Conservation (phyloP, 768 basidiomycete species). For the Neoboletus magnificus region DNA sequence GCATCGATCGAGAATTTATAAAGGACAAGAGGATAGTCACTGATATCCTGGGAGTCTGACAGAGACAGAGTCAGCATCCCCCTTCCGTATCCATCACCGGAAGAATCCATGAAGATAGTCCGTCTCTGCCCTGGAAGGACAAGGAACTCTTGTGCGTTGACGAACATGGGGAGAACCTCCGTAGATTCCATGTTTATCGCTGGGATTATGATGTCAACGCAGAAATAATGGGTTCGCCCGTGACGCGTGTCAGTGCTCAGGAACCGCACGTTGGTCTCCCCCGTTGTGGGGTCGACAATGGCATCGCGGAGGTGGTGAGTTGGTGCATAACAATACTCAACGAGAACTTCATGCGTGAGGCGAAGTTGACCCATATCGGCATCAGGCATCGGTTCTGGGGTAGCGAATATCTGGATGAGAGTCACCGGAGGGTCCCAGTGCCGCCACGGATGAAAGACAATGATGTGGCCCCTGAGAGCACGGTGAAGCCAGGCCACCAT, state of each 20-base stretch:
- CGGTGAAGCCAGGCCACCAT: slow-evolving; percentile 10
- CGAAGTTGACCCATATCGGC: slow-evolving; percentile 1
- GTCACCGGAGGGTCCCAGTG: slow-evolving; percentile 2
- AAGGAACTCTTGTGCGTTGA: slow-evolving; percentile 13
- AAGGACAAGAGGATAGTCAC: neutral
- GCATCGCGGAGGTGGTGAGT: slow-evolving; percentile 10
- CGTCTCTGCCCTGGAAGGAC: slow-evolving; percentile 11
- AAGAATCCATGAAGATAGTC: slow-evolving; percentile 7
- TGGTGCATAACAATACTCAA: slow-evolving; percentile 2
- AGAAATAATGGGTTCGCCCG: slow-evolving; percentile 9
- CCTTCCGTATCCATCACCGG: slow-evolving; percentile 15
- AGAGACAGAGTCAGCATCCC: slow-evolving; percentile 12
- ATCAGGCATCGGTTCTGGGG: slow-evolving; percentile 3
- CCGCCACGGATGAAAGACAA: slow-evolving; percentile 16
- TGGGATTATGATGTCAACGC: slow-evolving; percentile 16
- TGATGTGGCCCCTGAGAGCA: slow-evolving; percentile 11
- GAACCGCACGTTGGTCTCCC: slow-evolving; percentile 13
- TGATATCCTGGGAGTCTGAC: neutral
- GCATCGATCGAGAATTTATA: slow-evolving; percentile 22
- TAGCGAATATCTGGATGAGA: slow-evolving; percentile 19
- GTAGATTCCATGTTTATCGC: neutral
- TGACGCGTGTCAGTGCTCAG: neutral
- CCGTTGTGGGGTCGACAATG: slow-evolving; percentile 11
- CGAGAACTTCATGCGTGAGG: slow-evolving; percentile 20
- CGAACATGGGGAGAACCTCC: slow-evolving; percentile 10